Evolutionary conservation across 1,284 basidiomycete genomes (phyloP), one percentile per base, ranked within the genome.

Genomic region (Singerocomus rubriflavus): DNA sequence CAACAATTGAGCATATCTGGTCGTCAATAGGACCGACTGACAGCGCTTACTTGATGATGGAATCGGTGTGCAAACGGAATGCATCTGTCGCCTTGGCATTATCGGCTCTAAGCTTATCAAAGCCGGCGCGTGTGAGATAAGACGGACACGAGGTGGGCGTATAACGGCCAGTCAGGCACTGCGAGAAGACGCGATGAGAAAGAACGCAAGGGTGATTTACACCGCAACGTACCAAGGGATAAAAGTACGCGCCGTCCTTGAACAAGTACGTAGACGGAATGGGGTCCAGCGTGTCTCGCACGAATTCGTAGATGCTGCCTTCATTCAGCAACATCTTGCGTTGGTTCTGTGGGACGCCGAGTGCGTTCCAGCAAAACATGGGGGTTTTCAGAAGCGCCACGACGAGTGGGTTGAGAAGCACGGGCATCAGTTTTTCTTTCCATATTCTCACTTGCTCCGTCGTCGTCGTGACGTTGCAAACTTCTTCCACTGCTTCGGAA

Each of bases 261-360:
- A 72, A 81, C 53, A 56, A 71, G 70, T 61, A 79, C 56, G 62
- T 77, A 14, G 73, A 73, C 0, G 80, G 75, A 11, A 88, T 70
- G 0, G 86, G 85, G 55, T 88, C 82, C 21, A 88, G 65, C 1
- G 86, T 88, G 30, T 87, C 82, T 45, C 70, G 68, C 40, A 84
- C 72, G 55, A 82, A 82, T 54, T 84, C 76, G 54, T 76, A 77
- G 14, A 84, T 70, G 6, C 75, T 72, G 3, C 85, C 84, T 59
- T 90, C 88, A 29, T 81, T 60, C 38, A 86, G 65, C 64, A 90
- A 76, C 72, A 83, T 84, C 60, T 79, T 75, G 62, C 84, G 78
- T 71, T 92, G 89, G 65, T 89, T 88, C 59, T 77, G 73, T 3
- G 89, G 89, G 2, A 92, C 88, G 31, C 89, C 88, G 13, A 92